Percentiles rank a stretch among this genome's conserved stretches.
phyloP scores from a whole-genome alignment of 208 protist genomes.

The Leishmania martiniquensis region DNA sequence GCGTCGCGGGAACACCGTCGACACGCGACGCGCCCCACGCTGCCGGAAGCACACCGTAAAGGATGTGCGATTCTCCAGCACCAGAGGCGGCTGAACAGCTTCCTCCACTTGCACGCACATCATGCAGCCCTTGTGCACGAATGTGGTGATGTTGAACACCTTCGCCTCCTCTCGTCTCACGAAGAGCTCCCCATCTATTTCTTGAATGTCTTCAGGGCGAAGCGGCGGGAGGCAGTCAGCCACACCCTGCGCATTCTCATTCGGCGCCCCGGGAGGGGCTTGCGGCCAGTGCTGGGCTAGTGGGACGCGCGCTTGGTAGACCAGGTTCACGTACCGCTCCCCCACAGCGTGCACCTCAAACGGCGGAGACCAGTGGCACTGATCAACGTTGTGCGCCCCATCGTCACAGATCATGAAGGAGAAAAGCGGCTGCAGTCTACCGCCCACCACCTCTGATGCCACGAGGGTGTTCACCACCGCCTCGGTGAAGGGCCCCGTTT shows the following conservation, averaged over 20 bases:
- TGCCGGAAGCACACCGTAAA: constrained; percentile 63
- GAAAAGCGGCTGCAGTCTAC: constrained; percentile 20
- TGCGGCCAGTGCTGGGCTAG: constrained; percentile 54
- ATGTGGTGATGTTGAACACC: constrained; percentile 46
- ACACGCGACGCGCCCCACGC: constrained; percentile 24
- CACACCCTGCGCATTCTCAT: background rate
- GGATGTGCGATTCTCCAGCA: constrained; percentile 77
- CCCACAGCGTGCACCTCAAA: constrained; percentile 49
- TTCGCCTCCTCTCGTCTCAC: constrained; percentile 41
- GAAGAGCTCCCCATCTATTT: constrained; percentile 38
- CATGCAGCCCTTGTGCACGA: constrained; percentile 40
- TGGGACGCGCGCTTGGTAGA: constrained; percentile 37
- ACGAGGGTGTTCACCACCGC: background rate
- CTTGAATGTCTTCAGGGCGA: constrained; percentile 47
- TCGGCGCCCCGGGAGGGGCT: background rate
- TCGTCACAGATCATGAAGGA: constrained; percentile 21
- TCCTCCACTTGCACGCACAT: constrained; percentile 61
- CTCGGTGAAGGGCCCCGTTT: constrained; percentile 5
- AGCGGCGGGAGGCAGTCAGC: constrained; percentile 40
- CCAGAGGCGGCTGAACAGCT: constrained; percentile 54
- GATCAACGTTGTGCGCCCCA: constrained; percentile 23
- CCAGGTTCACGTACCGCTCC: constrained; percentile 58
- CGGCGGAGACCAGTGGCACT: constrained; percentile 45
- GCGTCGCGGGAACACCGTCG: constrained; percentile 54
- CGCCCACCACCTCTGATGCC: background rate